Evolutionary conservation across 148 eudicot species (phyloP).

Genomic region (Fagopyrum tataricum): DNA sequence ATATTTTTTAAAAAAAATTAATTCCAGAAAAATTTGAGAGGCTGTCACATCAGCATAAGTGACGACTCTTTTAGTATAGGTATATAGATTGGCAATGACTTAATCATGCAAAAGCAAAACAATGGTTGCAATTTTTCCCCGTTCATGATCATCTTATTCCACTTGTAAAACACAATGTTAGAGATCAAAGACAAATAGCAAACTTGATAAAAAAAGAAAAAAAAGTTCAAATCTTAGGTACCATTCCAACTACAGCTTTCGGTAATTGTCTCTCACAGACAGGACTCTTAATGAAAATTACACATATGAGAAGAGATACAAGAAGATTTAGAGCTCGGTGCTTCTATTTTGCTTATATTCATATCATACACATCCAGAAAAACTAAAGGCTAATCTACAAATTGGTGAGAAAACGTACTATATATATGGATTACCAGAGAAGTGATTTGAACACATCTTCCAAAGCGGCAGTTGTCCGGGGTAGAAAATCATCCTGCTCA

Average conservation of each 20-base stretch:
- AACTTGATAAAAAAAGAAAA: not conserved
- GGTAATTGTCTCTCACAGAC: not conserved
- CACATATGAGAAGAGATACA: not conserved
- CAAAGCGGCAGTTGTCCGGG: slow-evolving; percentile 83
- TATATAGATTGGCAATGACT: too few species aligned
- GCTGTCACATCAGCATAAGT: too few species aligned
- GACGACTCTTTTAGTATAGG: too few species aligned
- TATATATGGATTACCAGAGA: slow-evolving; percentile 81
- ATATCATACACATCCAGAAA: not conserved
- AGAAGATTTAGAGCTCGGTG: not conserved
- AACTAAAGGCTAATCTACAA: not conserved
- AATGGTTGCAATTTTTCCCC: too few species aligned
- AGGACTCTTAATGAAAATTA: not conserved
- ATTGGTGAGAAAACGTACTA: slow-evolving; percentile 41
- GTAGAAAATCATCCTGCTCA: slow-evolving; percentile 93
- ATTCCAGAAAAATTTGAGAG: too few species aligned
- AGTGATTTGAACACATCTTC: slow-evolving; percentile 70
- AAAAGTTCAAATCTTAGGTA: not conserved
- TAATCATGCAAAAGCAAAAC: too few species aligned
- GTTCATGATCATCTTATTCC: too few species aligned
- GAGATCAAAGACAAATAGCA: too few species aligned
- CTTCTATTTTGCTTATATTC: not conserved
- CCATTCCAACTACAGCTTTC: not conserved
- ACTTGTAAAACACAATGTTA: too few species aligned
- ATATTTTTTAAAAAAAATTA: too few species aligned